A percentile compares a stretch with the other conserved stretches of the same genome.
phyloP scores from a whole-genome alignment of 2,329 filamentous ascomycete species.

The Diaporthe sp. region DNA sequence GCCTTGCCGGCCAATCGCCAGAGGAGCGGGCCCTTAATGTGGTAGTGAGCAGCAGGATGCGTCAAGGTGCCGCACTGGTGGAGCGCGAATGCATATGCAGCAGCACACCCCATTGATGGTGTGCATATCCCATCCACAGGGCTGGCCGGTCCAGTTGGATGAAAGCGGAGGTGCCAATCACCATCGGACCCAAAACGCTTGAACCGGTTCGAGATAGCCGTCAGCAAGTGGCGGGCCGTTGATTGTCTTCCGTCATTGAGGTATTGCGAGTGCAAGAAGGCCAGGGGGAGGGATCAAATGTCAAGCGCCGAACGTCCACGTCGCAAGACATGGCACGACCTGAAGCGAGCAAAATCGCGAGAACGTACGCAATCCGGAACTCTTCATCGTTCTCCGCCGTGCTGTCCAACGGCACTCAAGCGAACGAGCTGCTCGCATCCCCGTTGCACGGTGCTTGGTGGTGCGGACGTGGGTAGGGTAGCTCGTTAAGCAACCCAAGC shows the following conservation, averaged over 20 bases:
- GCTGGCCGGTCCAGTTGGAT: background rate
- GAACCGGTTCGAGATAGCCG: background rate
- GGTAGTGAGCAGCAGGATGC: conserved; percentile 1
- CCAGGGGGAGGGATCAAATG: background rate
- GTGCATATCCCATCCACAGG: conserved; percentile 10
- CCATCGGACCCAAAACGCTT: background rate
- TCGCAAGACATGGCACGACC: conserved; percentile 25
- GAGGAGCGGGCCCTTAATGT: background rate
- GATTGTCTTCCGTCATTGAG: background rate
- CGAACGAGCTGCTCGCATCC: background rate
- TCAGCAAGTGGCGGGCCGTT: conserved; percentile 8
- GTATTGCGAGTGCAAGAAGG: background rate
- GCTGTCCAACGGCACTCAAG: conserved; percentile 7
- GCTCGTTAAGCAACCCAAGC: background rate
- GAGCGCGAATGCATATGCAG: conserved; percentile 9
- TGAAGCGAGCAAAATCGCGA: conserved; percentile 10
- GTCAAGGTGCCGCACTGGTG: conserved; percentile 12
- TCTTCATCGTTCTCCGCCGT: background rate
- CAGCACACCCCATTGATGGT: conserved; percentile 5
- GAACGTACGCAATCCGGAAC: background rate
- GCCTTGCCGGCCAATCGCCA: conserved; percentile 1
- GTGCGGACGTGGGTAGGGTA: background rate
- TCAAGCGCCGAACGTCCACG: conserved; percentile 1
- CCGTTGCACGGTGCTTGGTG: conserved; percentile 15
- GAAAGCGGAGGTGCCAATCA: background rate